These are phyloP conservation scores for Sequoia sempervirens DNA, from an alignment of 75 land plant species.

Conservation along the genomic window DNA sequence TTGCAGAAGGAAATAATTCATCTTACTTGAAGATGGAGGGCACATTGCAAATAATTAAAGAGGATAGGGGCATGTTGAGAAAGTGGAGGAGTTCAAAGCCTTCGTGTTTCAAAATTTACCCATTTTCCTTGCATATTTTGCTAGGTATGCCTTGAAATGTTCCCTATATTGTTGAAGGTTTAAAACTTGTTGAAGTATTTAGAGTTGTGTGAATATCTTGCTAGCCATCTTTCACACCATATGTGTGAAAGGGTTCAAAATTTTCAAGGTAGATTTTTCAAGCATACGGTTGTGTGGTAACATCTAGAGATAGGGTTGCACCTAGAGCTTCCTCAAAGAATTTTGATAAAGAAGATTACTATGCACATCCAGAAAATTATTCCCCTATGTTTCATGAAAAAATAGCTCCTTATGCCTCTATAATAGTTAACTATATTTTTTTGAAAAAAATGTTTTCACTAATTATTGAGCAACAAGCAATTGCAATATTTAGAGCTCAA, in stretches of 20 bases:
- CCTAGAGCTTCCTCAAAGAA: conserved; percentile 52
- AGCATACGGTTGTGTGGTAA: conserved; percentile 81
- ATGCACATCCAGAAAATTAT: conserved; percentile 91
- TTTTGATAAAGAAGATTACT: conserved; percentile 85
- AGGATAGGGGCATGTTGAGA: too few relatives aligned
- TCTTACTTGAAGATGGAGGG: too few relatives aligned
- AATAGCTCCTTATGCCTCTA: conserved; percentile 91
- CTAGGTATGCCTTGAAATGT: too few relatives aligned
- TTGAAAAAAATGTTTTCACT: conserved; percentile 90
- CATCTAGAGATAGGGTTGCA: conserved; percentile 73
- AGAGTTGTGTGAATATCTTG: too few relatives aligned
- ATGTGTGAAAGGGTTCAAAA: conserved; percentile 1
- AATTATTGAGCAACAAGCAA: conserved; percentile 63
- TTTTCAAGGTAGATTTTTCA: conserved; percentile 49
- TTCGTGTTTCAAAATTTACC: too few relatives aligned
- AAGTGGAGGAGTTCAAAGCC: too few relatives aligned
- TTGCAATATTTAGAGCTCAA: conserved; percentile 43
- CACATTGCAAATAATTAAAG: too few relatives aligned
- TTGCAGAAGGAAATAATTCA: too few relatives aligned
- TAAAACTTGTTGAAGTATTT: too few relatives aligned
- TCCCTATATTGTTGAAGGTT: too few relatives aligned
- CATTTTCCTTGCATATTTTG: too few relatives aligned
- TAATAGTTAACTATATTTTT: conserved; percentile 91
- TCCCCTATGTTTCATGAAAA: conserved; percentile 72
- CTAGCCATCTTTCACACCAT: too few relatives aligned